Evolutionary conservation across 164 flowering plant genomes (phyloP), one percentile per base, ranked within the genome.

Genomic region (Vitis amurensis): DNA sequence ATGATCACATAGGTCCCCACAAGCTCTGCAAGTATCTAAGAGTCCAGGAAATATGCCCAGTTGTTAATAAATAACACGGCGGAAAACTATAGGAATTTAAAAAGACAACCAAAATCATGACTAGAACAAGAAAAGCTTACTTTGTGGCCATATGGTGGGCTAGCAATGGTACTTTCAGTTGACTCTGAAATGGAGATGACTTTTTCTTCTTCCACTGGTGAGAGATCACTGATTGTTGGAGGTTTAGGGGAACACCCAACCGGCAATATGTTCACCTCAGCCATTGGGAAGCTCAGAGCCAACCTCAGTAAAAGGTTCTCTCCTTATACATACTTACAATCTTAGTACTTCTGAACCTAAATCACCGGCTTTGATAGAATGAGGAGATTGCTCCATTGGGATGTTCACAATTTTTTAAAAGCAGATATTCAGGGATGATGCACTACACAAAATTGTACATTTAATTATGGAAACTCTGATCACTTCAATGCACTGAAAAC

Each of bases 1-100:
- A 68, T 47, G 15, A 68, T 9, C 11, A 68, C 12, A n/a, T 59
- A 68, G 31, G 71, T 49, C 55, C 58, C 65, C 19, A 68, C 5
- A 12, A 51, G 12, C 59, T 60, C 71, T 1, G 58, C 71, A 23
- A 60, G 37, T 5, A 68, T 7, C 71, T 68, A 27, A 58, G 4
- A 2, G 27, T 8, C 16, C 30, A 19, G 8, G 9, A 4, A 57
- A 57, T 9, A n/a, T 10, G 27, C 30, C 19, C 4, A 9, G 19
- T 58, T 19, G 13, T 10, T 58, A 17, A 9, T 58, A 29, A 19
- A 3, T 37, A 37, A 37, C 44, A 37, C 7, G 44, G 44, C 7
- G 44, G 44, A 37, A 37, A 37, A 37, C 44, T 6, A 6, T 37
- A 37, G 44, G 7, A 0, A 37, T 37, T 37, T 37, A 37, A 0